A percentile compares a stretch with the other conserved stretches of the same genome.
Conservation (phyloP, 192 early-diverging fungal species). For the Coemansia aciculifera region DNA sequence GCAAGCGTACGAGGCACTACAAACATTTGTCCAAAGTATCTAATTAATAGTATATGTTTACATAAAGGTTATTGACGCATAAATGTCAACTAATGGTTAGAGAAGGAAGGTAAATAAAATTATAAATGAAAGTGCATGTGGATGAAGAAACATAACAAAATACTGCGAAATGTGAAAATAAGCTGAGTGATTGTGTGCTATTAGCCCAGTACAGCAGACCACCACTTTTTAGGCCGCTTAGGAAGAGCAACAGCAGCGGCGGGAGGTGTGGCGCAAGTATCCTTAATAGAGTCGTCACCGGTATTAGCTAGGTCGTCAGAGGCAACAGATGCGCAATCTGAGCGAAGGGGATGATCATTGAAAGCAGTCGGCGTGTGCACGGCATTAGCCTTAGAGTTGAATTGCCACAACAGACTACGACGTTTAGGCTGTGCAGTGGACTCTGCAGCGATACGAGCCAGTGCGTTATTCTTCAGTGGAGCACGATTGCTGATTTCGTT, state of each 20-base stretch:
- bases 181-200: background rate
- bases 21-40: constrained; percentile 7
- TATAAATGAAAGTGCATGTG: background rate
- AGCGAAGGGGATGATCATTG: background rate
- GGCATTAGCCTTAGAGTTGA: constrained; percentile 22
- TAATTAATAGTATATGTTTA: background rate
- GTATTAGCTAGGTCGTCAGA: background rate
- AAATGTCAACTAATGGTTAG: background rate
- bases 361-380: background rate
- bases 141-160: background rate
- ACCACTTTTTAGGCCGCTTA: constrained; percentile 36
- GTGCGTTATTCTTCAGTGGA: constrained; percentile 9
- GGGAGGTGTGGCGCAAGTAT: background rate
- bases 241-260: background rate
- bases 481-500: background rate
- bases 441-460: constrained; percentile 15
- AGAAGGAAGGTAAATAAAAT: background rate
- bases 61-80: background rate
- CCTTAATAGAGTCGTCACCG: background rate
- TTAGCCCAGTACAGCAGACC: constrained; percentile 41
- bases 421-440: constrained; percentile 24
- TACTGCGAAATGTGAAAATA: background rate
- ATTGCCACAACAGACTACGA: constrained; percentile 39
- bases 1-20: constrained; percentile 19
- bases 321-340: constrained; percentile 8